These are phyloP conservation scores for Austroboletus novae-zelandiae DNA, from an alignment of 1,284 basidiomycete species.

Conservation along the genomic window DNA sequence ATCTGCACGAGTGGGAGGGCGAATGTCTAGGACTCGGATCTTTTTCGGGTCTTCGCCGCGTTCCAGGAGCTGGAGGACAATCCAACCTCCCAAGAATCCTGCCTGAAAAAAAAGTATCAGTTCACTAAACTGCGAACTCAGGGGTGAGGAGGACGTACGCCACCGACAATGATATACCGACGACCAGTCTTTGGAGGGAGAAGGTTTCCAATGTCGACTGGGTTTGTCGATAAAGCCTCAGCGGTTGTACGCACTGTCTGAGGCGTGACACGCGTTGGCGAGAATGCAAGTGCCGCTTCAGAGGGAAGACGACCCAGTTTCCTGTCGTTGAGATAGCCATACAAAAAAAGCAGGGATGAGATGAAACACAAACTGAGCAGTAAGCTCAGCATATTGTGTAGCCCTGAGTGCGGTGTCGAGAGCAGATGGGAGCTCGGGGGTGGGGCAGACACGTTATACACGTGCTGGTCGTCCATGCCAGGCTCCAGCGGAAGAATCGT, in stretches of 20 bases:
- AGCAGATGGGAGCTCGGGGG: not conserved
- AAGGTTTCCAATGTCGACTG: constrained; percentile 27
- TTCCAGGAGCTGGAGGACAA: constrained; percentile 60
- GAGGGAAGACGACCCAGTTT: constrained; percentile 46
- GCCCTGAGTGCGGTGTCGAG: not conserved
- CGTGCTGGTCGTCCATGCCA: not conserved
- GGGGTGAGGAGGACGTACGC: constrained; percentile 37
- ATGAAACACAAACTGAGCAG: constrained; percentile 8
- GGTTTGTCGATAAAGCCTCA: constrained; percentile 34
- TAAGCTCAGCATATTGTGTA: constrained; percentile 14
- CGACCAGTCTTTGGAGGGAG: constrained; percentile 54
- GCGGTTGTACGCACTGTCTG: constrained; percentile 39
- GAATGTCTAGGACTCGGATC: constrained; percentile 69
- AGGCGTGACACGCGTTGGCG: constrained; percentile 45
- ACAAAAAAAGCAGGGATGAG: constrained; percentile 33
- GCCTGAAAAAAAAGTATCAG: constrained; percentile 41
- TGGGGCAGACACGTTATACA: not conserved
- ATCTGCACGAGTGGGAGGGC: constrained; percentile 52
- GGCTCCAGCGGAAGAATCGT: not conserved
- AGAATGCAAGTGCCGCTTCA: constrained; percentile 39
- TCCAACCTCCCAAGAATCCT: constrained; percentile 75
- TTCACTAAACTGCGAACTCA: not conserved
- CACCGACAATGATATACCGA: constrained; percentile 55
- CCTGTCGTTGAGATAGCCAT: constrained; percentile 50
- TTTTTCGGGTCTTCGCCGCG: constrained; percentile 65